A percentile compares a stretch with the other conserved stretches of the same genome.
Conservation (phyloP, 2,329 filamentous ascomycete genomes). For the Hypoxylon rubiginosum region DNA sequence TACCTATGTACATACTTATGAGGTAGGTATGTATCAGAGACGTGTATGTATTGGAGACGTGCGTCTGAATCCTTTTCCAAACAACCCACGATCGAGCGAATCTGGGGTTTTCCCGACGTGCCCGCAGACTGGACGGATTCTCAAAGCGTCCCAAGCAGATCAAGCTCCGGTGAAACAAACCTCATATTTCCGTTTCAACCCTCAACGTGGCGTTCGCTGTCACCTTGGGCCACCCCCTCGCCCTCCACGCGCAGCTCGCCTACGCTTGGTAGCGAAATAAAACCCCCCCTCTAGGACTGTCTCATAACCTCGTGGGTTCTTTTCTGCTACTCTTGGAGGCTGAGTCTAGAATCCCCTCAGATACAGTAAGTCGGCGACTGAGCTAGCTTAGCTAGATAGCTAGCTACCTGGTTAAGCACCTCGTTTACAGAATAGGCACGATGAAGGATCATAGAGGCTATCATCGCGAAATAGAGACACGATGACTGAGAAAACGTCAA, state of each 20-base stretch:
- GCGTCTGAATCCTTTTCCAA: conserved; percentile 29
- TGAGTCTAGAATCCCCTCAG: conserved; percentile 8
- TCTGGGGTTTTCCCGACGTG: conserved; percentile 9
- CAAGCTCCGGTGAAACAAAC: conserved; percentile 26
- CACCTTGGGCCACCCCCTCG: neutral
- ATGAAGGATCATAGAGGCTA: neutral
- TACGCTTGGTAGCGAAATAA: conserved; percentile 28
- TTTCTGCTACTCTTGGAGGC: conserved; percentile 21
- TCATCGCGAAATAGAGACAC: neutral
- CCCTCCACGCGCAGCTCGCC: conserved; percentile 1
- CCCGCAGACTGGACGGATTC: neutral
- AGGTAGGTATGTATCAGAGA: conserved; percentile 11
- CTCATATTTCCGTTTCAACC: conserved; percentile 13
- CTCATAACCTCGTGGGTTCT: conserved; percentile 31
- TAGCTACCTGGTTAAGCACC: neutral
- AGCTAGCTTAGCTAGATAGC: neutral
- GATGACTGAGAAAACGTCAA: neutral
- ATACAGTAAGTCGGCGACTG: conserved; percentile 3
- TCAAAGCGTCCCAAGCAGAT: conserved; percentile 6
- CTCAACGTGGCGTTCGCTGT: conserved; percentile 29
- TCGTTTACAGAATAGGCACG: neutral
- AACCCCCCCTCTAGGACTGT: conserved; percentile 18
- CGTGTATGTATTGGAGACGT: conserved; percentile 36
- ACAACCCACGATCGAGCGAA: conserved; percentile 13
- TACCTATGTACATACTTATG: no score